Evolutionary conservation across 1,139 yeast species (phyloP).

Genomic region (Candida sp.): DNA sequence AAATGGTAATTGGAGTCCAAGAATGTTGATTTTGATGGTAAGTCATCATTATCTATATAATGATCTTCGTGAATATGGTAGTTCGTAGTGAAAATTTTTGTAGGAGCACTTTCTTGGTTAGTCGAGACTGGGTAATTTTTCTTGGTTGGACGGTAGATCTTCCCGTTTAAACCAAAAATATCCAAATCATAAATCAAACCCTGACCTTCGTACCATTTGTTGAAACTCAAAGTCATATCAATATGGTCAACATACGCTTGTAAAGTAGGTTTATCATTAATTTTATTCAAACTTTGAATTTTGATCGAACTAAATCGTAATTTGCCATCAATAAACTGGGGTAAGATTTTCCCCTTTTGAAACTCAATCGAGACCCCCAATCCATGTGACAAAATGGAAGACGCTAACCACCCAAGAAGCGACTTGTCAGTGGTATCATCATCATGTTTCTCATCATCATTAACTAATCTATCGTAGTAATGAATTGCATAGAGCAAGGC

Average conservation of each 20-base stretch:
- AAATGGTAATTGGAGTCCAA: constrained; percentile 45
- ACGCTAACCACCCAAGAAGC: constrained; percentile 31
- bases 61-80: constrained; percentile 2
- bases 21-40: constrained; percentile 11
- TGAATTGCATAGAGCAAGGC: constrained; percentile 48
- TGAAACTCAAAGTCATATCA: constrained; percentile 57
- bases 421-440: constrained; percentile 16
- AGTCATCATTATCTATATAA: constrained; percentile 3
- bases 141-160: constrained; percentile 21
- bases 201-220: constrained; percentile 67
- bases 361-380: constrained; percentile 36
- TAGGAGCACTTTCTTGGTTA: not conserved
- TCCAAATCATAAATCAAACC: constrained; percentile 66
- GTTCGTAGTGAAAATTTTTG: not conserved
- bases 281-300: constrained; percentile 22
- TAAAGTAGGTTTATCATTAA: constrained; percentile 16
- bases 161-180: constrained; percentile 59
- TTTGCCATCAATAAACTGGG: constrained; percentile 57
- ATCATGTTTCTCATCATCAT: constrained; percentile 6
- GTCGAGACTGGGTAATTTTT: constrained; percentile 1
- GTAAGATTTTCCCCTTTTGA: constrained; percentile 33
- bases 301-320: constrained; percentile 55
- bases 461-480: constrained; percentile 29
- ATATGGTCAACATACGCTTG: constrained; percentile 50
- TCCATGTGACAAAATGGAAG: constrained; percentile 37